Evolutionary conservation across 192 early-diverging fungal species (phyloP), one percentile per base, ranked within the genome.

Genomic region (Umbelopsis isabellina): DNA sequence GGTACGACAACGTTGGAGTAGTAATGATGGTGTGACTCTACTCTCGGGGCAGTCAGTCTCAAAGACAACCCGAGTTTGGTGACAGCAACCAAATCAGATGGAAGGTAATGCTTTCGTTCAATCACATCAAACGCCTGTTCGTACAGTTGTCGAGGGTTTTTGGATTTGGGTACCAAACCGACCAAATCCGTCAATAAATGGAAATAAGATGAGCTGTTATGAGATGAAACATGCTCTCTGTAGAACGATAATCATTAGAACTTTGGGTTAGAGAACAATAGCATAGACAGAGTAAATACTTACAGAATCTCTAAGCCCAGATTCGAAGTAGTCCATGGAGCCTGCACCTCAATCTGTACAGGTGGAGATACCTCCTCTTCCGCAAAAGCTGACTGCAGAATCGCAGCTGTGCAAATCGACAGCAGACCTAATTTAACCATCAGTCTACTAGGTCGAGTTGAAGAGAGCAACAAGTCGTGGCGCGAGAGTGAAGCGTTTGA

Each of bases 21-120:
- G 27, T 89, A 86, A 55, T 93, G 93, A 76, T 96, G 91, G 67
- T 90, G 87, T 0, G 95, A 88, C 71, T 93, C 84, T 25, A 97
- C 88, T n/a, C 83, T 84, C 0, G 97, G 94, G 16, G 95, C 93
- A 27, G 84, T 70, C 1, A 79, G 79, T 46, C 91, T 92, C 23
- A 91, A 72, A 4, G 94, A 76, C 13, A 97, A 81, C 18, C 90
- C 80, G 20, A 92, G 83, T 66, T 89, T 84, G 11, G 93, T 70
- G n/a, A 93, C 79, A 37, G 92, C 77, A 44, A 84, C 49, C 15
- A 84, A 80, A 15, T 89, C 70, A 1, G 77, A 67, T 12, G 66
- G 66, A 6, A 88, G 71, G 11, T 85, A 75, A 11, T 80, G 65
- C 16, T 77, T 71, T 18, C 79, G 23, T 49, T 81, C 65, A n/a